A percentile compares a stretch with the other conserved stretches of the same genome.
These are phyloP conservation scores for Fragaria vesca DNA, from an alignment of 306 rosid species.

Conservation along the genomic window DNA sequence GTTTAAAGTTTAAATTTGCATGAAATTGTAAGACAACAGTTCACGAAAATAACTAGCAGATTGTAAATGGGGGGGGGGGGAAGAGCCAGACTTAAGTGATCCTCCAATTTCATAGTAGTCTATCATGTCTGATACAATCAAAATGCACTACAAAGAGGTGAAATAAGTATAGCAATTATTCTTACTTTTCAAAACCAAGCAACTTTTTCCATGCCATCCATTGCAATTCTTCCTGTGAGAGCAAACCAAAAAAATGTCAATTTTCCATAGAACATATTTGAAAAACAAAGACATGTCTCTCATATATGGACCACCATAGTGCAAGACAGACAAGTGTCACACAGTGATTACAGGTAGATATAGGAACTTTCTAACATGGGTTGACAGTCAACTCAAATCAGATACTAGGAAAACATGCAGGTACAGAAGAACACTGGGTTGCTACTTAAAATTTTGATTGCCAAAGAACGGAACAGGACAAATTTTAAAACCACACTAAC, in stretches of 20 bases:
- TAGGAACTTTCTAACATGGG: slow-evolving; percentile 8
- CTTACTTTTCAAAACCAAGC: slow-evolving; percentile 90
- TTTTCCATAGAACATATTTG: background rate
- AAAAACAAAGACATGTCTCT: background rate
- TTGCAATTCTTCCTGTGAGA: slow-evolving; percentile 87
- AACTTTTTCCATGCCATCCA: slow-evolving; percentile 88
- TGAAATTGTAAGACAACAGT: background rate
- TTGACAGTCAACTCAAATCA: background rate
- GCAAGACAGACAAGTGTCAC: slow-evolving; percentile 1
- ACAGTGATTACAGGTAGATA: background rate
- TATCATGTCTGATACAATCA: background rate
- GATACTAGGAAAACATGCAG: background rate
- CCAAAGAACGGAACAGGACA: background rate
- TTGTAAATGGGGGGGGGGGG: background rate
- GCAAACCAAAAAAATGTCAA: background rate
- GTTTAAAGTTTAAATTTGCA: background rate
- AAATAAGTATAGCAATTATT: slow-evolving; percentile 5
- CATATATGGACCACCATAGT: background rate
- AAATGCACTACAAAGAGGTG: background rate
- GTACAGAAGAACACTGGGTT: slow-evolving; percentile 3
- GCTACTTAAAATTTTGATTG: background rate
- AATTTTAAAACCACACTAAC: background rate
- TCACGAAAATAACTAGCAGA: background rate
- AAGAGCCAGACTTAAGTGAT: background rate
- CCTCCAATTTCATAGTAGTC: background rate